phyloP scores from a whole-genome alignment of 2,329 filamentous ascomycete genomes.

The Ophiostoma tasmaniense region DNA sequence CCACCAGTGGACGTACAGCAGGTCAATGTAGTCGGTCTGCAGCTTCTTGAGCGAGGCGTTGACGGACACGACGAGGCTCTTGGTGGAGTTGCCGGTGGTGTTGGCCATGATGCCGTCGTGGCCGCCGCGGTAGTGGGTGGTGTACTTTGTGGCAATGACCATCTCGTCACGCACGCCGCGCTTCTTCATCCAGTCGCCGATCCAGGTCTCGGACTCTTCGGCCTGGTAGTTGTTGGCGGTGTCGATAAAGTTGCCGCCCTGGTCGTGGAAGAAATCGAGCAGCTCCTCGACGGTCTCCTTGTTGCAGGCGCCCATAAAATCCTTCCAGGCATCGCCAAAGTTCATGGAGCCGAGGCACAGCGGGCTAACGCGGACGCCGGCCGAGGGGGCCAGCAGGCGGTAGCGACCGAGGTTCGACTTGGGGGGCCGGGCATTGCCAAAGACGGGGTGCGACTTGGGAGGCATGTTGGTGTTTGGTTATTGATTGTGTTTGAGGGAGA shows the following conservation, averaged over 20 bases:
- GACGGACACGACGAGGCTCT: constrained; percentile 50
- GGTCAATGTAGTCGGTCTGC: constrained; percentile 61
- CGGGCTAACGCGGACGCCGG: constrained; percentile 58
- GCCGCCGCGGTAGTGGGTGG: constrained; percentile 44
- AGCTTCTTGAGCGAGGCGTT: constrained; percentile 50
- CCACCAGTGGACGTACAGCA: constrained; percentile 49
- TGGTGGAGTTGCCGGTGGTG: constrained; percentile 51
- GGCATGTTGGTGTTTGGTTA: background rate
- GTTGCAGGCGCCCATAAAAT: constrained; percentile 55
- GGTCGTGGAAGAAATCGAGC: constrained; percentile 56
- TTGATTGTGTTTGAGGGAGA: background rate
- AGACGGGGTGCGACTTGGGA: constrained; percentile 17
- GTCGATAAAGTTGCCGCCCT: constrained; percentile 64
- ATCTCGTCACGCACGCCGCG: constrained; percentile 58
- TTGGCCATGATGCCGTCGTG: constrained; percentile 41
- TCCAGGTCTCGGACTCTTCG: constrained; percentile 53
- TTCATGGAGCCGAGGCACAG: constrained; percentile 58
- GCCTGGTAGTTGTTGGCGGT: constrained; percentile 60
- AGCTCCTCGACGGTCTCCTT: constrained; percentile 54
- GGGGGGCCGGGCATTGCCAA: constrained; percentile 38
- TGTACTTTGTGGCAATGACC: constrained; percentile 63
- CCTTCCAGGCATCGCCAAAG: constrained; percentile 51
- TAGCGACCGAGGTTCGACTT: constrained; percentile 56
- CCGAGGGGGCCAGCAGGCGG: constrained; percentile 56
- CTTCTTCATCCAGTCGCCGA: constrained; percentile 63